A percentile compares a stretch with the other conserved stretches of the same genome.
Conservation (phyloP, 148 eudicot genomes). For the Cornus suecica region DNA sequence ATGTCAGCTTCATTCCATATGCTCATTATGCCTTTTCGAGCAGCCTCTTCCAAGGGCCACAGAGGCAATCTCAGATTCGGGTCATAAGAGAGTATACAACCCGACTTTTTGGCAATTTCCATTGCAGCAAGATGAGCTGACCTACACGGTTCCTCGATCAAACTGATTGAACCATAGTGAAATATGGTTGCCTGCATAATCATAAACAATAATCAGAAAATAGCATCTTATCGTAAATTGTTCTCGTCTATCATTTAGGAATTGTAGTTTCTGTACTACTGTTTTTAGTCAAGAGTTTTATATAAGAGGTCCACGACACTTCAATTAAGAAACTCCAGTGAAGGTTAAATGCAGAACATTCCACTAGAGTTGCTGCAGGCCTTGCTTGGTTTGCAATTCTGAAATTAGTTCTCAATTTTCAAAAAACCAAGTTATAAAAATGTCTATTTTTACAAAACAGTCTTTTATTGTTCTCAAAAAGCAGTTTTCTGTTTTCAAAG, state of each 20-base stretch:
- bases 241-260: not conserved
- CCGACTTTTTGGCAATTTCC: slow-evolving; percentile 44
- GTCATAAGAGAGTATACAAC: slow-evolving; percentile 55
- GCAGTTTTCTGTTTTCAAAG: too few species aligned
- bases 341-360: too few species aligned
- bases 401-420: too few species aligned
- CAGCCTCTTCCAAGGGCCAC: slow-evolving; percentile 63
- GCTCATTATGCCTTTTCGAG: slow-evolving; percentile 58
- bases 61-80: slow-evolving; percentile 58
- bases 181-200: slow-evolving; percentile 45
- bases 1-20: slow-evolving; percentile 68
- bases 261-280: too few species aligned
- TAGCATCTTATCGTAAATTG: not conserved
- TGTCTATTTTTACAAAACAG: too few species aligned
- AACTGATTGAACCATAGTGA: slow-evolving; percentile 60
- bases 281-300: too few species aligned
- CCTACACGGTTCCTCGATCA: slow-evolving; percentile 62
- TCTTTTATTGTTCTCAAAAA: too few species aligned
- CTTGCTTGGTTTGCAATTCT: too few species aligned
- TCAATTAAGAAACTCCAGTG: too few species aligned
- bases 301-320: too few species aligned
- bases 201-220: not conserved
- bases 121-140: slow-evolving; percentile 64
- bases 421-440: too few species aligned
- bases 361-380: too few species aligned